Evolutionary conservation across 106 monocot species (phyloP).

Genomic region (Triglochin maritima): DNA sequence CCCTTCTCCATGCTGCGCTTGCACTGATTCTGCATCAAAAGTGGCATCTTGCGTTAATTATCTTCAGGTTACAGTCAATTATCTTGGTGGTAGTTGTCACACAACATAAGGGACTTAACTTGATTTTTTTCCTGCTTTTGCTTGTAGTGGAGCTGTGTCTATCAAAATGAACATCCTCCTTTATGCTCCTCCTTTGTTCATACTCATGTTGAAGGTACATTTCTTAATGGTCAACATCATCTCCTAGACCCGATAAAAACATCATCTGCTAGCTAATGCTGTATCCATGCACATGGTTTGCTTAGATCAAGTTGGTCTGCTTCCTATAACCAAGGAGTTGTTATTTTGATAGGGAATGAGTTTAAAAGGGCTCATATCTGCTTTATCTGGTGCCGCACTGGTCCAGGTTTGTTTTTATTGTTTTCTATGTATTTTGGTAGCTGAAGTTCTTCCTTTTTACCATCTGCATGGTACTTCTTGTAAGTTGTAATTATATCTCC

Average conservation of each 20-base stretch:
- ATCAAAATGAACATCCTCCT: conserved; percentile 98
- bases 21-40: conserved; percentile 54
- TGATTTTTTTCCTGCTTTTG: conserved; percentile 1
- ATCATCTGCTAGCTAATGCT: too few relatives aligned
- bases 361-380: conserved; percentile 46
- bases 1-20: conserved; percentile 64
- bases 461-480: too few relatives aligned
- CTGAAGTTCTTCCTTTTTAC: too few relatives aligned
- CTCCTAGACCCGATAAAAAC: too few relatives aligned
- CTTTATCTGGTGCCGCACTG: conserved; percentile 68
- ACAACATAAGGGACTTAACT: not conserved
- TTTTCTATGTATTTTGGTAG: not conserved
- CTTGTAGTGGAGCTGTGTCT: conserved; percentile 78
- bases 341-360: conserved; percentile 40
- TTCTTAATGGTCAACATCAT: not conserved
- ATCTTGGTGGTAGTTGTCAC: not conserved
- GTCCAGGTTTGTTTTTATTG: conserved; percentile 53
- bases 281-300: too few relatives aligned
- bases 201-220: conserved; percentile 90
- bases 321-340: not conserved
- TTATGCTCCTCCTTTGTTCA: conserved; percentile 77
- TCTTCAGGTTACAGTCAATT: conserved; percentile 65
- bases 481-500: too few relatives aligned
- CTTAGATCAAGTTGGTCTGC: not conserved
- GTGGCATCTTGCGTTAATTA: conserved; percentile 66